Evolutionary conservation across 2,329 filamentous ascomycete genomes (phyloP).

Genomic region (Ampelomyces quisqualis): DNA sequence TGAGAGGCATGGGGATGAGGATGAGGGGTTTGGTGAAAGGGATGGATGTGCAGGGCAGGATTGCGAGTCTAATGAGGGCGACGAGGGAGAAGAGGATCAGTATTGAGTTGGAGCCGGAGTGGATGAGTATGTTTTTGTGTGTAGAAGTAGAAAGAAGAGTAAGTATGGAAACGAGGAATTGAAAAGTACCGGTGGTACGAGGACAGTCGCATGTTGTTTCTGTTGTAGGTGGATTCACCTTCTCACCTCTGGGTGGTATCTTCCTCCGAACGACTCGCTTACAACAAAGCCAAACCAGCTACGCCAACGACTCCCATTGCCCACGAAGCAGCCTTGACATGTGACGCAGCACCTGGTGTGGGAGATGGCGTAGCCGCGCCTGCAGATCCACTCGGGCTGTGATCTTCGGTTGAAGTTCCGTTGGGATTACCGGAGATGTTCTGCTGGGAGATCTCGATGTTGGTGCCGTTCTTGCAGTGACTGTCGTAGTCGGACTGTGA

Average conservation of each 20-base stretch:
- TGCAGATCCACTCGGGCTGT: constrained; percentile 17
- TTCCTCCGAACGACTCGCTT: no score
- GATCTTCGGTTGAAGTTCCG: constrained; percentile 36
- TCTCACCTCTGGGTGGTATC: not conserved
- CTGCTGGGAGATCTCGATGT: constrained; percentile 49
- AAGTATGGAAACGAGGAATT: no score
- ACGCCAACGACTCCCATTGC: constrained; percentile 39
- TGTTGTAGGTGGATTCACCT: not conserved
- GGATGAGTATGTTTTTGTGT: no score
- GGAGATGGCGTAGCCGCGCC: constrained; percentile 19
- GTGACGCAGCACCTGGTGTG: constrained; percentile 27
- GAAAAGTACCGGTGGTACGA: no score
- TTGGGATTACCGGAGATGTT: constrained; percentile 52
- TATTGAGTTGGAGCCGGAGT: no score
- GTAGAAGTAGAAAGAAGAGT: no score
- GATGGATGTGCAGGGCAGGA: not conserved
- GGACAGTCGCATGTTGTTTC: not conserved
- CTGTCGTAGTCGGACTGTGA: constrained; percentile 47
- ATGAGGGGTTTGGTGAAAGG: not conserved
- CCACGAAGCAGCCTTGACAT: constrained; percentile 38
- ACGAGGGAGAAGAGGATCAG: not conserved
- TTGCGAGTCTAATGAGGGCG: not conserved
- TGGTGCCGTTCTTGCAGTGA: constrained; percentile 61
- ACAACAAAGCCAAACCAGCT: constrained; percentile 34
- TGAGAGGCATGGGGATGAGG: not conserved